A percentile compares a stretch with the other conserved stretches of the same genome.
phyloP scores from a whole-genome alignment of 1,284 basidiomycete species.

The Sanguinoderma infundibulare region DNA sequence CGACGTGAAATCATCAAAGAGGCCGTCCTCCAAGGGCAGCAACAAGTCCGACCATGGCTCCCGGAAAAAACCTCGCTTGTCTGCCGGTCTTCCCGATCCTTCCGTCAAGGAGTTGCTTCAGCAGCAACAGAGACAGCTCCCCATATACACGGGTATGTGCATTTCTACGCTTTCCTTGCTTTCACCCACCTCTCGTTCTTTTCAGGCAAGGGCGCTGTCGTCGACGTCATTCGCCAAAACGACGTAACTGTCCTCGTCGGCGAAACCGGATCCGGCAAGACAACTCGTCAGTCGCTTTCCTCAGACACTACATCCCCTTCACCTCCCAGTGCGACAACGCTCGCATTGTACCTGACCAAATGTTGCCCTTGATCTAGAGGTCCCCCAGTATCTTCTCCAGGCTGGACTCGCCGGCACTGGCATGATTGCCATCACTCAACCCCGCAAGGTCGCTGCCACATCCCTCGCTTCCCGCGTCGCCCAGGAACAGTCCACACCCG shows the following conservation, averaged over 20 bases:
- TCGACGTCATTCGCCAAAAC: slow-evolving; percentile 76
- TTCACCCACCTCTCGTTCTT: background rate
- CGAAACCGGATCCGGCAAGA: slow-evolving; percentile 98
- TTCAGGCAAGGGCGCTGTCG: slow-evolving; percentile 76
- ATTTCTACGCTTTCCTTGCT: background rate
- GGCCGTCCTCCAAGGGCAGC: slow-evolving; percentile 13
- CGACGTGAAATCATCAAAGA: slow-evolving; percentile 25
- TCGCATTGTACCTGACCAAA: background rate
- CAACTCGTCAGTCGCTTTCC: slow-evolving; percentile 74
- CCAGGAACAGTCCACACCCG: slow-evolving; percentile 72
- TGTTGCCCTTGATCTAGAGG: slow-evolving; percentile 67
- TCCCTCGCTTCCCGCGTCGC: slow-evolving; percentile 92
- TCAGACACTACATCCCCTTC: background rate
- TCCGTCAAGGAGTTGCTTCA: slow-evolving; percentile 43
- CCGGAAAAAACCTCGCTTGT: slow-evolving; percentile 27
- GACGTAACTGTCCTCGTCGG: slow-evolving; percentile 93
- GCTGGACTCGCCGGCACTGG: slow-evolving; percentile 66
- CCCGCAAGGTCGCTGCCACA: slow-evolving; percentile 92
- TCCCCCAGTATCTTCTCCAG: slow-evolving; percentile 89
- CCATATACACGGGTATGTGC: slow-evolving; percentile 73
- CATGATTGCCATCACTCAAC: slow-evolving; percentile 89
- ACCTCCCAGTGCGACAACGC: background rate
- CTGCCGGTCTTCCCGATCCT: slow-evolving; percentile 9
- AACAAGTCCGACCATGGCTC: slow-evolving; percentile 16
- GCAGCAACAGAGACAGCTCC: slow-evolving; percentile 70